Evolutionary conservation across 805 yeast genomes (phyloP), one percentile per base, ranked within the genome.

Genomic region (Yamadazyma takamatsuzukensis): DNA sequence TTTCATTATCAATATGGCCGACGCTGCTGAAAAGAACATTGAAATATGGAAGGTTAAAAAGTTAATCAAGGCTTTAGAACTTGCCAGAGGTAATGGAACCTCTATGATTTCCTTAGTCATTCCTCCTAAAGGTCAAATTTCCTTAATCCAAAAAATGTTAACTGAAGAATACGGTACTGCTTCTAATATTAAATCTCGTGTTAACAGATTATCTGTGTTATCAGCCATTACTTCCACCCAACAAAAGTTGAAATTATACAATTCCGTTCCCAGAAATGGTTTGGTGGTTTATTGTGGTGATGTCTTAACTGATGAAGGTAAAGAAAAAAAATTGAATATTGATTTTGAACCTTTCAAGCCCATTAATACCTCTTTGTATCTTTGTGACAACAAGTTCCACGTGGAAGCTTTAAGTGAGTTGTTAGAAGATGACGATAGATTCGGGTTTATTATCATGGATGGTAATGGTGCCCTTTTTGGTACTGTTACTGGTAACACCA

Each of bases 321-420:
- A 93, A 61, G 96, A 88, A 68, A 87, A 93, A 70, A 93, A 89
- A 65, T 80, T 93, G 54, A 90, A 90, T 50, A 88, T 93, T 51
- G 97, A 93, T 58, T 93, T 93, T 51, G 98, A 93, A 68, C 99
- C 99, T 18, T 93, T 93, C 74, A 93, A 93, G 68, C 97, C 99
- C 39, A 93, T 93, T 65, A 93, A 93, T 70, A 93, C 98, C n/a
- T 84, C 97, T 13, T 59, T 67, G 42, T 93, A 93, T 58, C 64
- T 89, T 49, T 93, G 99, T 78, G 99, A 93, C 71, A 90, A 89
- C 70, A 90, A 90, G 61, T 93, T 93, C 73, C 98, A 93, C 61
- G 94, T 96, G 18, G 99, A 93, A 67, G 97, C 96, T 5, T 74
- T 93, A 34, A 76, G 95, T 28, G 98, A 93, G 67, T 74, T 93